Base-by-base conservation (phyloP, 1,139 yeast genomes). In the Sugiyamaella novakii region DNA sequence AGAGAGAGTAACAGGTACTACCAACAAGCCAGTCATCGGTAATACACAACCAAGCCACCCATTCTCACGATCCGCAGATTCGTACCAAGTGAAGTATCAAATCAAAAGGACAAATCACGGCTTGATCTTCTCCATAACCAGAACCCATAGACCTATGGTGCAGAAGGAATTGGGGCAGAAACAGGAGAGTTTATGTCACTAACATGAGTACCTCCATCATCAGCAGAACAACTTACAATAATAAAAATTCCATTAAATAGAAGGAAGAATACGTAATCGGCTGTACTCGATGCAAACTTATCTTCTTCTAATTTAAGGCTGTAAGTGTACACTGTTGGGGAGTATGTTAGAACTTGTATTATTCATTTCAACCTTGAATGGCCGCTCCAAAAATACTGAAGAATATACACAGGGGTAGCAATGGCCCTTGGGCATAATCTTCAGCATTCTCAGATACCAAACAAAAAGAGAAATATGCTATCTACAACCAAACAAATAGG, bases 61-160 rank as follows among this genome's bases (percentile, higher is more conserved):
- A 37, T 24, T 43, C 52, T 54, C 66, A 62, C 65, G 67, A 61
- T 59, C 66, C 60, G 43, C 47, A 46, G 50, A 45, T 40, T 51
- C 50, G 48, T 53, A 6, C 39, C 49, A 40, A 39, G 51, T 53
- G 59, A 62, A 61, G 65, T 59, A 59, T 58, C 61, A 58, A 55
- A 54, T 55, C 60, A 46, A 41, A 35, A 41, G 35, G 29, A 34
- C 34, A 43, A 14, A 11, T 34, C 45, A 47, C 40, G 50, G 64
- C 67, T 59, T 56, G 57, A 60, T 65, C 58, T 65, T 57, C 68
- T 64, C 69, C 68, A 60, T 64, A 52, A 64, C 54, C 65, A 62
- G 67, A 62, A 62, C 66, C 65, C 67, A 57, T 48, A 51, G 45
- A 55, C 58, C 60, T 59, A 61, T 64, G 50, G 64, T 46, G 52